Conservation (phyloP, 139 green algal genomes). For the Dunaliella primolecta region DNA sequence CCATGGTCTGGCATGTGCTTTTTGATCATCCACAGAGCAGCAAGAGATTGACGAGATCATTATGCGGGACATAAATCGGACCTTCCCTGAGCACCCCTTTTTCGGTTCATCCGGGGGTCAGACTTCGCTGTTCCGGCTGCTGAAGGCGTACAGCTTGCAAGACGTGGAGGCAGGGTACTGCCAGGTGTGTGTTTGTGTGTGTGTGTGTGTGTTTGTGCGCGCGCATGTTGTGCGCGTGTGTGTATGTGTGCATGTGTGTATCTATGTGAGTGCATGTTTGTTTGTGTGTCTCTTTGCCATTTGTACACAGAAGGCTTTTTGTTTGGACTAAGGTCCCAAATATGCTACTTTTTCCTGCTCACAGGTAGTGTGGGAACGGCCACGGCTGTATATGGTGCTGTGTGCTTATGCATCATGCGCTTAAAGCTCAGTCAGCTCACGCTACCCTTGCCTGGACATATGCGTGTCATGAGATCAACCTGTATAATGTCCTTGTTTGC, state of each 20-base stretch:
- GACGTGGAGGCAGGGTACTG: slow-evolving; percentile 87
- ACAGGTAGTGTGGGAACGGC: too few species aligned
- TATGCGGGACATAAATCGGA: slow-evolving; percentile 85
- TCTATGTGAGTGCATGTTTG: not conserved
- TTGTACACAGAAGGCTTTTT: too few species aligned
- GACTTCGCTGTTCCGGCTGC: slow-evolving; percentile 76
- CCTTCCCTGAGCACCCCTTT: slow-evolving; percentile 89
- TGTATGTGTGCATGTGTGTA: slow-evolving; percentile 57
- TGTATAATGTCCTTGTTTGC: too few species aligned
- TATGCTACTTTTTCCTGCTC: too few species aligned
- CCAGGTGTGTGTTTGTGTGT: slow-evolving; percentile 70
- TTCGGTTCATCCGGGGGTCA: slow-evolving; percentile 72
- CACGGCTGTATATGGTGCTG: too few species aligned
- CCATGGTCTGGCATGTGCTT: too few species aligned
- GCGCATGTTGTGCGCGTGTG: not conserved
- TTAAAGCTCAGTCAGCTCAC: too few species aligned
- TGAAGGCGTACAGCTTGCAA: slow-evolving; percentile 88
- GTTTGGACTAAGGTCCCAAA: too few species aligned
- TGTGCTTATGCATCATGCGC: too few species aligned
- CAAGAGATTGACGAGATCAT: slow-evolving; percentile 90
- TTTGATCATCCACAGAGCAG: slow-evolving; percentile 59
- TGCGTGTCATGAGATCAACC: too few species aligned
- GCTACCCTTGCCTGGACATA: too few species aligned
- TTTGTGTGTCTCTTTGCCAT: not conserved
- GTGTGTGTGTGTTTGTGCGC: slow-evolving; percentile 4